phyloP scores from a whole-genome alignment of 176 grass and related monocot genomes.

The Areca catechu region DNA sequence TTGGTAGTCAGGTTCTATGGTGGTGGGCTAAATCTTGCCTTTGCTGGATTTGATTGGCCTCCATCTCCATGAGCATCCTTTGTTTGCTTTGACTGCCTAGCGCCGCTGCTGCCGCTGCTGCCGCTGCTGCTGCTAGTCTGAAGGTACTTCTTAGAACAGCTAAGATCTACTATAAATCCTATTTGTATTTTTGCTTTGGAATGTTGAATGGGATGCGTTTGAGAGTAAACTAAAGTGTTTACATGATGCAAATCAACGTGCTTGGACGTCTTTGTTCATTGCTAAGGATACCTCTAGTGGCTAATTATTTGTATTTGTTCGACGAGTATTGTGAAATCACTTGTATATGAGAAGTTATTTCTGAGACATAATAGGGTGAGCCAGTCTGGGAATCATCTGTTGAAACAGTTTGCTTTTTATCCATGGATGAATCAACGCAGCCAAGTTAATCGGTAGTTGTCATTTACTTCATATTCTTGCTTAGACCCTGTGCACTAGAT shows the following conservation, averaged over 20 bases:
- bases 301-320: too few species aligned
- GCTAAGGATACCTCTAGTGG: too few species aligned
- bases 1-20: conserved; percentile 89
- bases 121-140: conserved; percentile 7
- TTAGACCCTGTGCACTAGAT: too few species aligned
- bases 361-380: too few species aligned
- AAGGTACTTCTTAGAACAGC: not conserved
- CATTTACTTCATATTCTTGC: too few species aligned
- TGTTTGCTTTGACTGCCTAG: not conserved
- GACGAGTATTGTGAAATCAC: too few species aligned
- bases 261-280: conserved; percentile 11
- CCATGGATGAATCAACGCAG: too few species aligned
- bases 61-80: conserved; percentile 53
- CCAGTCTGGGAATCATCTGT: too few species aligned
- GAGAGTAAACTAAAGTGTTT: conserved; percentile 43
- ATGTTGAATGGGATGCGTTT: conserved; percentile 15
- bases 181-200: conserved; percentile 20
- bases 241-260: conserved; percentile 39
- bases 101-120: not conserved
- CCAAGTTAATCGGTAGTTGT: too few species aligned
- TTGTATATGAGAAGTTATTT: too few species aligned
- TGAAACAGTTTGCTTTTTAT: too few species aligned
- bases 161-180: conserved; percentile 14
- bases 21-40: conserved; percentile 45
- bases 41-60: conserved; percentile 71